These are phyloP conservation scores for Podospora anserina DNA, from an alignment of 495 filamentous ascomycete species.

Conservation along the genomic window DNA sequence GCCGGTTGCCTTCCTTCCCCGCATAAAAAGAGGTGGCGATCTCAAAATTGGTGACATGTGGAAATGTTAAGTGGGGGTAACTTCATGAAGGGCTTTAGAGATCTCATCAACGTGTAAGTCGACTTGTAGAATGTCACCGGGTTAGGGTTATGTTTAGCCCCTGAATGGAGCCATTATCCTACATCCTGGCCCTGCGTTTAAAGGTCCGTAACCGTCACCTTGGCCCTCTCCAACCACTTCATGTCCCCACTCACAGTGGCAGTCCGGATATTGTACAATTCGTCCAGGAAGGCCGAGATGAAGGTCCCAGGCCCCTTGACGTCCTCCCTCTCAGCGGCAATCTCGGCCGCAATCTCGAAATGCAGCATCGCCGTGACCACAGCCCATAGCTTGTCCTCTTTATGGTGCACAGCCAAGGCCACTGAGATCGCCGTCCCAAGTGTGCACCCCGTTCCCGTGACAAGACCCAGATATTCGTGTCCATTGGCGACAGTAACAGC, in stretches of 20 bases:
- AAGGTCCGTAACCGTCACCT: conserved; percentile 35
- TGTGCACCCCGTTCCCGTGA: conserved; percentile 87
- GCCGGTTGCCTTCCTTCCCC: conserved; percentile 3
- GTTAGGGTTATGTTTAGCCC: background rate
- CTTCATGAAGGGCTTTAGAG: no score
- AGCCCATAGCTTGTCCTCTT: conserved; percentile 62
- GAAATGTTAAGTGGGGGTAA: background rate
- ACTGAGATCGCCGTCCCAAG: conserved; percentile 73
- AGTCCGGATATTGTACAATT: conserved; percentile 51
- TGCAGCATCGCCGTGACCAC: conserved; percentile 66
- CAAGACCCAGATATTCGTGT: conserved; percentile 68
- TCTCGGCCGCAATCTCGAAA: conserved; percentile 84
- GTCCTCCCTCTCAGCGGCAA: conserved; percentile 58
- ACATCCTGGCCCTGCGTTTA: background rate
- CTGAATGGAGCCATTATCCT: background rate
- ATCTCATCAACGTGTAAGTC: no score
- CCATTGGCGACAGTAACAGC: conserved; percentile 73
- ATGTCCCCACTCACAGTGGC: conserved; percentile 47
- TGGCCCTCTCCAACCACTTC: conserved; percentile 56
- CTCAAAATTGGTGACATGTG: background rate
- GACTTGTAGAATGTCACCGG: background rate
- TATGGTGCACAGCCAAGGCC: conserved; percentile 61
- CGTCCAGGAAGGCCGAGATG: conserved; percentile 80
- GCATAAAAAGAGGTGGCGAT: conserved; percentile 6
- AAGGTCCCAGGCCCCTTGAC: conserved; percentile 83